A percentile compares a stretch with the other conserved stretches of the same genome.
These are phyloP conservation scores for Coprinopsis sp. DNA, from an alignment of 768 basidiomycete species.

Conservation along the genomic window DNA sequence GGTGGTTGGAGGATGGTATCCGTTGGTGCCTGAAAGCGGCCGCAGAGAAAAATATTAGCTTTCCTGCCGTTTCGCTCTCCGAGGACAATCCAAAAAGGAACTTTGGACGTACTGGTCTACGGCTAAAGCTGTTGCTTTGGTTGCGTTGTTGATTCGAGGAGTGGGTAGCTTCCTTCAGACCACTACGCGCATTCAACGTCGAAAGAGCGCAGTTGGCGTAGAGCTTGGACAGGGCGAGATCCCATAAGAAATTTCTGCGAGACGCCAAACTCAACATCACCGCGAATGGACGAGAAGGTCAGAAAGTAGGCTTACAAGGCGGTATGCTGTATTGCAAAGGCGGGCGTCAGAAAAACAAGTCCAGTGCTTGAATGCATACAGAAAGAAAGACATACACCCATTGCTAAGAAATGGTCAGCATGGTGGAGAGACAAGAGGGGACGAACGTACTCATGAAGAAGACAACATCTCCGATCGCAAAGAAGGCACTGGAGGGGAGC, in stretches of 20 bases:
- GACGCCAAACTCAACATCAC: not conserved
- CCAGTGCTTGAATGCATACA: not conserved
- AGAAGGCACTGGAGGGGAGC: conserved; percentile 13
- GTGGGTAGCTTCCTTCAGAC: not conserved
- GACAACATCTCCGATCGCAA: conserved; percentile 25
- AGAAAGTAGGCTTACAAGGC: conserved; percentile 15
- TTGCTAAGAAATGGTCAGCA: not conserved
- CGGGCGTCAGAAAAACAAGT: not conserved
- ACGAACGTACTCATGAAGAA: conserved; percentile 13
- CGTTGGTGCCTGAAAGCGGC: too few relatives aligned
- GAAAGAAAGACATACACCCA: conserved; percentile 1
- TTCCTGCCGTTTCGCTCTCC: not conserved
- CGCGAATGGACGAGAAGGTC: not conserved
- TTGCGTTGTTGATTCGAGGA: conserved; percentile 1
- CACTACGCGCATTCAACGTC: conserved; percentile 12
- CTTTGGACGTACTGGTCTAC: not conserved
- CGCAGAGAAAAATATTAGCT: not conserved
- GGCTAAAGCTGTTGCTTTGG: not conserved
- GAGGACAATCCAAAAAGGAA: not conserved
- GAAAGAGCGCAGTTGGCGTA: conserved; percentile 26
- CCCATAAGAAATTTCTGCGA: conserved; percentile 21
- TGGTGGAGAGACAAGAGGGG: not conserved
- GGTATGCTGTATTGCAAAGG: conserved; percentile 6
- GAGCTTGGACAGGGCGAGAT: conserved; percentile 26
- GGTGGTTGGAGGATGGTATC: not conserved